Percentiles rank a stretch among this genome's conserved stretches.
Conservation (phyloP, 306 rosid species). For the Acacia acuminata region DNA sequence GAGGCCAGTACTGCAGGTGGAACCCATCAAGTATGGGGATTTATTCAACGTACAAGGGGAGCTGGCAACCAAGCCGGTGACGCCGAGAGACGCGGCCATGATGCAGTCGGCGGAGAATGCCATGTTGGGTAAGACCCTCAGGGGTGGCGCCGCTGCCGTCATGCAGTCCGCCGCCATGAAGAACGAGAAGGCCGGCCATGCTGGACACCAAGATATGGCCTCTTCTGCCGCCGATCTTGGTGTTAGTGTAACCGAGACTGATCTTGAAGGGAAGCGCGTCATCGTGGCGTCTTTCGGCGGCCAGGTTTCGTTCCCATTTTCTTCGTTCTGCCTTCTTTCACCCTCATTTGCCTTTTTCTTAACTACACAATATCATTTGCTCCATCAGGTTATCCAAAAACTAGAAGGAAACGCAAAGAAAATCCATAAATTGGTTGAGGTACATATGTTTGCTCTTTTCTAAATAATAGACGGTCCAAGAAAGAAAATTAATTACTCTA, state of each 20-base stretch:
- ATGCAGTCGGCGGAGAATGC: constrained; percentile 52
- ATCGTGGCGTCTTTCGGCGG: constrained; percentile 44
- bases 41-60: constrained; percentile 43
- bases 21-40: constrained; percentile 51
- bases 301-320: constrained; percentile 41
- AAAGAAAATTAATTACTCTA: not conserved
- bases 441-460: not conserved
- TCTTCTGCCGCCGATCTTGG: constrained; percentile 1
- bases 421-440: constrained; percentile 28
- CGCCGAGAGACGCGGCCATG: constrained; percentile 50
- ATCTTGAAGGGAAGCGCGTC: constrained; percentile 34
- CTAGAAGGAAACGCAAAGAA: constrained; percentile 43
- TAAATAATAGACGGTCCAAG: too few species aligned
- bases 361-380: not conserved
- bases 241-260: constrained; percentile 24
- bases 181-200: constrained; percentile 47
- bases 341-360: not conserved
- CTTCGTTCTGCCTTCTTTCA: not conserved
- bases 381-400: constrained; percentile 38
- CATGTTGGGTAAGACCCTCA: constrained; percentile 40
- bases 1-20: constrained; percentile 28
- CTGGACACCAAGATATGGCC: constrained; percentile 30
- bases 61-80: constrained; percentile 40
- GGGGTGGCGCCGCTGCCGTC: constrained; percentile 50
- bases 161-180: constrained; percentile 52